Base-by-base conservation (phyloP, 345 rosid genomes). In the Citrus sinensis region DNA sequence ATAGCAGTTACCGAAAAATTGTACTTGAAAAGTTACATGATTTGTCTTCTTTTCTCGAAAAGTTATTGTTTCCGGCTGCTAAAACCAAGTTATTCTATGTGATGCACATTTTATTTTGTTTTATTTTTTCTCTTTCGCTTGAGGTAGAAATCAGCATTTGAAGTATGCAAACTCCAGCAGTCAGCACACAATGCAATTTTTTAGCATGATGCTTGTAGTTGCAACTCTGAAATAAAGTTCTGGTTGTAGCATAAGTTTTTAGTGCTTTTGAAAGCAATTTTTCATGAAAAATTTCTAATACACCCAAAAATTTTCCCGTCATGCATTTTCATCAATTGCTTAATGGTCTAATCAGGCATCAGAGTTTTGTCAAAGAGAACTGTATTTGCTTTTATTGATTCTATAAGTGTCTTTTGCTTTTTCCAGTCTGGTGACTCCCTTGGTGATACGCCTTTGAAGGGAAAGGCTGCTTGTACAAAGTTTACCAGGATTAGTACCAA, bases 401-500 rank as follows among this genome's bases (percentile, higher is more conserved):
- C 37, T 32, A 42, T 22, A 14, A 40, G 54, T 58, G 39, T 71
- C 20, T 78, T 64, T 78, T 29, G 58, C 4, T 40, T 70, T 70
- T 27, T 78, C 80, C 89, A 94, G 97, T 90, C 83, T 17, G 85
- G 83, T 4, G 79, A 78, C 65, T 66, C 85, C 49, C 63, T 77
- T 83, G 90, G 86, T 81, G 87, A 79, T 77, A 74, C 79, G 68
- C 77, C 82, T 49, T 67, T 62, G 61, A 91, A 87, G 80, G 98
- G 99, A 67, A 92, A 93, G 92, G 83, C 89, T 76, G 89, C 98
- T 7, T 86, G 90, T 84, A 92, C 98, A n/a, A 90, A 90, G 87
- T 92, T 96, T 86, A 88, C 92, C 56, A 89, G 98, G 84, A 91
- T 92, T 66, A 84, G 87, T 68, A 91, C 99, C 49, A 80, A 90